These are phyloP conservation scores for Chlorophyllum brunneum DNA, from an alignment of 768 basidiomycete genomes.

Conservation along the genomic window DNA sequence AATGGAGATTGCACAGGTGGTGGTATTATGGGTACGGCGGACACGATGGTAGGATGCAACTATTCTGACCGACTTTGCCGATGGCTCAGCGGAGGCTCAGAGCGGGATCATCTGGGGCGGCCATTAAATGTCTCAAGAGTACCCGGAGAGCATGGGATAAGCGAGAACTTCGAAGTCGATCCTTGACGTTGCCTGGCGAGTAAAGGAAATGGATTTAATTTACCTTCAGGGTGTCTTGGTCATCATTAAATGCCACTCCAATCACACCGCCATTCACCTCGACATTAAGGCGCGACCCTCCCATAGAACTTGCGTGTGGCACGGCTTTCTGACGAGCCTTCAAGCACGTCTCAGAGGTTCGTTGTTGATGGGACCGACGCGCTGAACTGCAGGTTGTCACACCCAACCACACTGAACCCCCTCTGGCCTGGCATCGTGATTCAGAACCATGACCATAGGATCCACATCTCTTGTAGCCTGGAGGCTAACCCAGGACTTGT, in stretches of 20 bases:
- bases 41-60: neutral
- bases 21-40: neutral
- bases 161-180: neutral
- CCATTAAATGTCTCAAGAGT: neutral
- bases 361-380: too few species aligned
- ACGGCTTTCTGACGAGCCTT: neutral
- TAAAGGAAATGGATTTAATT: constrained; percentile 1
- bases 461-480: too few species aligned
- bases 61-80: neutral
- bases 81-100: neutral
- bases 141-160: neutral
- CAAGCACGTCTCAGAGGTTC: neutral
- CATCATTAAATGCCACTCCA: neutral
- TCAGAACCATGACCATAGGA: too few species aligned
- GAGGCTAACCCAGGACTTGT: too few species aligned
- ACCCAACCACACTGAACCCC: too few species aligned
- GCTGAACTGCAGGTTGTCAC: too few species aligned
- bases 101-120: neutral
- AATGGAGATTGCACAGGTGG: neutral
- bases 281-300: neutral
- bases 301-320: neutral
- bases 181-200: neutral
- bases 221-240: neutral
- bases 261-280: neutral
- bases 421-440: too few species aligned